Base-by-base conservation (phyloP, 2,329 filamentous ascomycete genomes). In the Xylariaceae sp. region DNA sequence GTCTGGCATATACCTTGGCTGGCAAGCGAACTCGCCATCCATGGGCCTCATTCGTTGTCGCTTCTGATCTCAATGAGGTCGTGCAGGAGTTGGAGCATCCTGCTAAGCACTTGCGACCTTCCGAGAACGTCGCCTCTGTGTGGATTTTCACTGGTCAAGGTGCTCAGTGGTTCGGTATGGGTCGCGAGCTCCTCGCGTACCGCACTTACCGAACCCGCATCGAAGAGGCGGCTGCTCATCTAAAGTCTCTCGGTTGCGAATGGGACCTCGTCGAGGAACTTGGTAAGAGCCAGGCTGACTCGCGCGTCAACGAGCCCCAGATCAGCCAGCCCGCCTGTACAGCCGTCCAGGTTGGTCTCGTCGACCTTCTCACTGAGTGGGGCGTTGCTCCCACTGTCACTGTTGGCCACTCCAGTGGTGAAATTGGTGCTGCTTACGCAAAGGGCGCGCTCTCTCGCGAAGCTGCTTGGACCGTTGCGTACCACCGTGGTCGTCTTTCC, bases 381-480 rank as follows among this genome's bases (percentile, higher is more conserved):
- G 66, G 66, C 5, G 52, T 70, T 12, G 22, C 57, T 7, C 65
- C 67, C 11, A 51, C 58, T 2, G 61, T 64, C 11, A 68, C 68
- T 0, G 61, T 72, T 14, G 70, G 70, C 1, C 70, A 73, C 48
- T 72, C 69, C 0, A 69, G 67, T 17, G 70, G 70, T 6, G 70
- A 73, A 40, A 71, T 73, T 41, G 70, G 60, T 7, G 71, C 71
- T 1, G 71, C 70, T 1, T 73, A 71, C 54, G 70, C 70, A 2
- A 67, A 69, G 11, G 68, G 70, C 0, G 61, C 67, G 32, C 43
- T 75, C 5, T 65, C 62, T 4, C 63, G 66, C 2, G 50, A 62
- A 14, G 56, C 60, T 1, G 62, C 61, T 6, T 64, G 62, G 62
- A 62, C 56, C 7, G 60, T 64, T 19, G 61, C 62, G 4, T 63